Evolutionary conservation across 495 filamentous ascomycete genomes (phyloP).

Genomic region (Penicillium angulare): DNA sequence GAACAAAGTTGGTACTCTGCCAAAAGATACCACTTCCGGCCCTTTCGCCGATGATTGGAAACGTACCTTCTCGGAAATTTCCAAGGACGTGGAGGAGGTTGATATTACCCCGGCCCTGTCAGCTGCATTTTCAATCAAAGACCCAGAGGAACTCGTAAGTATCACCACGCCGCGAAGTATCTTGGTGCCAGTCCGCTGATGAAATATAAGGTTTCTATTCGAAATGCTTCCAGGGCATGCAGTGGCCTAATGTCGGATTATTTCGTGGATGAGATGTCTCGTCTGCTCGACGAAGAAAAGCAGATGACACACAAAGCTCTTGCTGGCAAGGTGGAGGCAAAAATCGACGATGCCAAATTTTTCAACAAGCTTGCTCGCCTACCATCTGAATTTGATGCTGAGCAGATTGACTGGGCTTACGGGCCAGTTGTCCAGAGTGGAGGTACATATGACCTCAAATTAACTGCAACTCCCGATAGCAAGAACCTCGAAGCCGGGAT

Average conservation of each 20-base stretch:
- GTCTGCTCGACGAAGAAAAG: constrained; percentile 89
- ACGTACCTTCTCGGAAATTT: constrained; percentile 68
- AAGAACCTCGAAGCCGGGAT: constrained; percentile 88
- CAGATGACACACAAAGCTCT: constrained; percentile 89
- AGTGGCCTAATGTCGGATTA: constrained; percentile 89
- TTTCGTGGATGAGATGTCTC: constrained; percentile 97
- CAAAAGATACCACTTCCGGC: constrained; percentile 79
- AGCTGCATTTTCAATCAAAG: constrained; percentile 89
- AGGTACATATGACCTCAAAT: constrained; percentile 86
- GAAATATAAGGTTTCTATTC: constrained; percentile 67
- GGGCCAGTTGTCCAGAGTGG: constrained; percentile 94
- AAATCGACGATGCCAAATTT: constrained; percentile 90
- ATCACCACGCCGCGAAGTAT: not conserved
- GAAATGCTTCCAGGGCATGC: constrained; percentile 88
- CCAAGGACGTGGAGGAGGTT: constrained; percentile 83
- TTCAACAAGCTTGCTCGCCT: constrained; percentile 83
- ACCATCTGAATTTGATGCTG: constrained; percentile 81
- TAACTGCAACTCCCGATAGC: constrained; percentile 70
- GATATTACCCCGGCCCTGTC: constrained; percentile 82
- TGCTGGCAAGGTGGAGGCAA: constrained; percentile 77
- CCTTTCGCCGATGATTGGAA: constrained; percentile 97
- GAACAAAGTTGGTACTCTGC: constrained; percentile 85
- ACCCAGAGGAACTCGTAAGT: constrained; percentile 82
- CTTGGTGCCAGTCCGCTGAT: constrained; percentile 4
- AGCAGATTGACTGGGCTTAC: constrained; percentile 90